Base-by-base conservation (phyloP, 2,329 filamentous ascomycete species). In the Ascochyta pisi region DNA sequence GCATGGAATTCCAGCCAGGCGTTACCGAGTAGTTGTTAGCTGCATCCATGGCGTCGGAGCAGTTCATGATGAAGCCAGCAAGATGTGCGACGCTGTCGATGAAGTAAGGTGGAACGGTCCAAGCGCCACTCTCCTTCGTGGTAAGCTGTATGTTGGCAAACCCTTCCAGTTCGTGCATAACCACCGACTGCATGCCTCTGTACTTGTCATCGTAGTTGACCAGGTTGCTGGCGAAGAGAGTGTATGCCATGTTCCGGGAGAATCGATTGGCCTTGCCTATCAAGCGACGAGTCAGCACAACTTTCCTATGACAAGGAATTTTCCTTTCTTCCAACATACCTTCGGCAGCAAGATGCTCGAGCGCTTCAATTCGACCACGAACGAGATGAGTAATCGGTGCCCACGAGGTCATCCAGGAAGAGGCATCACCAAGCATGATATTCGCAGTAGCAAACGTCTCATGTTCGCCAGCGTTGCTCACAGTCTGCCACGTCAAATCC, bases 51-150 rank as follows among this genome's bases (percentile, higher is more conserved):
- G 50, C 39, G 38, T 67, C 65, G 6, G 34, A 49, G 16, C 35
- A 54, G 43, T 72, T 70, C 59, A 67, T 60, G 42, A 66, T 55
- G 53, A 71, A 72, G 15, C 67, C 57, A 44, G 66, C 57, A 1
- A 68, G 39, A 40, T 69, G 66, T 4, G 53, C 62, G 6, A 68
- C 51, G 42, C 63, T 65, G 58, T 70, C 67, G 27, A 70, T 69
- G 23, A 54, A 68, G 46, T 61, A 66, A 3, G 67, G 67, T 12
- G 57, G 53, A 16, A 60, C 57, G 19, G 57, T 54, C 34, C 47
- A 60, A 5, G 31, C 12, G 4, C 31, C 31, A 13, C 31, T 33
- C 4, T 13, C 10, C 31, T 33, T 13, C 7, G 8, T 10, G 8
- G 10, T 33, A 13, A 33, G 31, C 7, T 13, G 10, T 7, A 33